A percentile compares a stretch with the other conserved stretches of the same genome.
phyloP scores from a whole-genome alignment of 1,284 basidiomycete species.

The Austroboletus novae-zelandiae region DNA sequence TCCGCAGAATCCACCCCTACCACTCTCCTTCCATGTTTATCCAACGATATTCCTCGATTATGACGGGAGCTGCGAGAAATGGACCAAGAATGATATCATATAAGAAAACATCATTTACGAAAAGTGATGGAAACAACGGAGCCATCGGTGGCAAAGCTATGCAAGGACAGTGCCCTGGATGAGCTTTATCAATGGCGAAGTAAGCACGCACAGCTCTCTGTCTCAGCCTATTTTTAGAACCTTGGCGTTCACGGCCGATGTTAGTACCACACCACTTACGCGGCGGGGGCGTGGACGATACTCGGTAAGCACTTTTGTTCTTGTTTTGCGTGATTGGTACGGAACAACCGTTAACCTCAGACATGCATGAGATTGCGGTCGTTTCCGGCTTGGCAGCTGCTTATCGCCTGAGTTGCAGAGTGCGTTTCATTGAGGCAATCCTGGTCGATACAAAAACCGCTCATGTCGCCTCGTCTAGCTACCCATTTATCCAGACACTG shows the following conservation, averaged over 20 bases:
- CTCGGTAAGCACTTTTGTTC: neutral
- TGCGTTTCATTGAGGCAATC: no score
- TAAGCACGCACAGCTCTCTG: neutral
- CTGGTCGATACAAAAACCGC: no score
- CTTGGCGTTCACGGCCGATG: neutral
- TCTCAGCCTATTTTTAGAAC: neutral
- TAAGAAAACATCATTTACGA: neutral
- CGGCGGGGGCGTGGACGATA: neutral
- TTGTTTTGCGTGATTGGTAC: neutral
- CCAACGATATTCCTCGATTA: conserved; percentile 7
- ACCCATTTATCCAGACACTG: neutral
- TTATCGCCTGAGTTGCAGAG: no score
- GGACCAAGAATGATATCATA: neutral
- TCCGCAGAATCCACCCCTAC: neutral
- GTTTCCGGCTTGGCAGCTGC: neutral
- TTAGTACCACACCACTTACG: neutral
- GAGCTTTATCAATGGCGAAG: conserved; percentile 2
- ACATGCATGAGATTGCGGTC: conserved; percentile 3
- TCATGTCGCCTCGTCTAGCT: neutral
- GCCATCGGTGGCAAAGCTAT: conserved; percentile 3
- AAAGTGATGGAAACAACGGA: conserved; percentile 8
- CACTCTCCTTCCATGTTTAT: neutral
- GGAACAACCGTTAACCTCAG: neutral
- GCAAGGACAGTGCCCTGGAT: neutral
- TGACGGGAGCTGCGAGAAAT: neutral